A percentile compares a stretch with the other conserved stretches of the same genome.
These are phyloP conservation scores for Suillus americanus DNA, from an alignment of 768 basidiomycete species.

Conservation along the genomic window DNA sequence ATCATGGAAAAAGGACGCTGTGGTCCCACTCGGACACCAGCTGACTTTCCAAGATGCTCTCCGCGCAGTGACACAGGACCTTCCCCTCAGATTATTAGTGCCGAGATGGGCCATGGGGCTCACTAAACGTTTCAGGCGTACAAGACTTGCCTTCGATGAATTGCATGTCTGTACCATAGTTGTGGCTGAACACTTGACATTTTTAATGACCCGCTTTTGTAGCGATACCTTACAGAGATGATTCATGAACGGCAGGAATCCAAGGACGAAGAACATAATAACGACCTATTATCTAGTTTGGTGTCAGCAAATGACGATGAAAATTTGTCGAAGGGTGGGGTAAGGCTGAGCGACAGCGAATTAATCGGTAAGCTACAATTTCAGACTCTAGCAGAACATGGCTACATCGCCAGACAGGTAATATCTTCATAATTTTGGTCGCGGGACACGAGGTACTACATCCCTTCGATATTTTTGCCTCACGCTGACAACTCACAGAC, in stretches of 20 bases:
- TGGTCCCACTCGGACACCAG: conserved; percentile 41
- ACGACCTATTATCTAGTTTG: conserved; percentile 55
- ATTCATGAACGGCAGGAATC: conserved; percentile 41
- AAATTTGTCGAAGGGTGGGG: conserved; percentile 17
- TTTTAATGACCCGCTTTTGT: not conserved
- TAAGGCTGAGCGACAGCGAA: conserved; percentile 43
- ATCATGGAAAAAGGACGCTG: conserved; percentile 46
- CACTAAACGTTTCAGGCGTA: conserved; percentile 32
- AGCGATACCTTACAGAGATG: conserved; percentile 55
- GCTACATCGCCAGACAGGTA: conserved; percentile 19
- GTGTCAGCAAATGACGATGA: conserved; percentile 49
- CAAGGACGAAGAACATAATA: conserved; percentile 36
- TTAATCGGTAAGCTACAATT: conserved; percentile 31
- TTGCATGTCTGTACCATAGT: conserved; percentile 31
- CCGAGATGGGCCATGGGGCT: conserved; percentile 41
- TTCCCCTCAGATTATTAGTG: conserved; percentile 37
- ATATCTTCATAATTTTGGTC: conserved; percentile 45
- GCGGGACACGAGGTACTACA: conserved; percentile 58
- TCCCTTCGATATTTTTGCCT: not conserved
- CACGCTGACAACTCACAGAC: conserved; percentile 20
- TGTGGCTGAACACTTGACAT: not conserved
- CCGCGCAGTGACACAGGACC: conserved; percentile 39
- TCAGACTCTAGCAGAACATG: not conserved
- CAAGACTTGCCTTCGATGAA: conserved; percentile 42
- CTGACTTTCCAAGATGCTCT: conserved; percentile 52